phyloP scores from a whole-genome alignment of 2,329 filamentous ascomycete species.

The Hymenoscyphus occultus region DNA sequence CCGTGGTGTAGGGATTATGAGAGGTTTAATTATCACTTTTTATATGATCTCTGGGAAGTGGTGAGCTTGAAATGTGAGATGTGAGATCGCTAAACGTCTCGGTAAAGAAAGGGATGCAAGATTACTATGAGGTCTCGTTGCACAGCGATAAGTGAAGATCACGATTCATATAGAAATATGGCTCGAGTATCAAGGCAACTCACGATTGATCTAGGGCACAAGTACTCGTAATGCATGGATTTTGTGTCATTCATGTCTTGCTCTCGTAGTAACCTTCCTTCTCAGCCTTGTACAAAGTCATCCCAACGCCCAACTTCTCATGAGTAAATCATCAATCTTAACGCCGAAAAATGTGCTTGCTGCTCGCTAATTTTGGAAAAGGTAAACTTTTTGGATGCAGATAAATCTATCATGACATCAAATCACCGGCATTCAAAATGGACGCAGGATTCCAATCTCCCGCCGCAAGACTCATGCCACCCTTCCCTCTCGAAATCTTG shows the following conservation, averaged over 20 bases:
- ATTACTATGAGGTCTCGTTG: too few relatives aligned
- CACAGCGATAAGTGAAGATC: background rate
- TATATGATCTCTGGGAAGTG: background rate
- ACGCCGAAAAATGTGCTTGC: constrained; percentile 15
- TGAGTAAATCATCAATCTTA: constrained; percentile 13
- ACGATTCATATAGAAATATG: background rate
- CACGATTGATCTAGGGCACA: background rate
- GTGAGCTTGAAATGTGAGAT: background rate
- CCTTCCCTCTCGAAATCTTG: constrained; percentile 11
- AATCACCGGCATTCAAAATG: constrained; percentile 25
- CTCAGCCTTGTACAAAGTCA: constrained; percentile 18
- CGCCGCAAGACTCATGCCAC: background rate
- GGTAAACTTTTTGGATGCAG: constrained; percentile 6
- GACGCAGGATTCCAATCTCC: background rate
- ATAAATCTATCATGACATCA: constrained; percentile 18
- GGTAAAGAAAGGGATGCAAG: too few relatives aligned
- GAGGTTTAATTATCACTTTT: background rate
- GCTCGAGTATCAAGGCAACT: background rate
- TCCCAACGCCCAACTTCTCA: constrained; percentile 22
- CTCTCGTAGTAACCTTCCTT: constrained; percentile 13
- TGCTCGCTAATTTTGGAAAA: background rate
- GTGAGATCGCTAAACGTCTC: too few relatives aligned
- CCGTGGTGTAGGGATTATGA: background rate
- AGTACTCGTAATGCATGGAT: background rate
- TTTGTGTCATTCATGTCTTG: constrained; percentile 18